Conservation (phyloP, 2,329 filamentous ascomycete genomes). For the Myriosclerotinia scirpicola region DNA sequence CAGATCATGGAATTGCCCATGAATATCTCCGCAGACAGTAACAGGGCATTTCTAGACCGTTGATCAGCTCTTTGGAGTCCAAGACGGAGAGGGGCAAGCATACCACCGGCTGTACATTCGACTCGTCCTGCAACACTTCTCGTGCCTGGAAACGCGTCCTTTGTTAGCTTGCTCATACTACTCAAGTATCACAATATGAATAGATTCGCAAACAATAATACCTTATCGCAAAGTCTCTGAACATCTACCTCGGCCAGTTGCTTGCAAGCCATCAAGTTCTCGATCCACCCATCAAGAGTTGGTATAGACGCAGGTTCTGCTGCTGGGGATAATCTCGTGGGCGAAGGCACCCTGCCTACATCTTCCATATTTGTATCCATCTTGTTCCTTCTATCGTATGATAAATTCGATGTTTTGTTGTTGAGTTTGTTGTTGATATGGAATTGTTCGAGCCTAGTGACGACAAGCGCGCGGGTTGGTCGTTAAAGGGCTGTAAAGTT, state of each 20-base stretch:
- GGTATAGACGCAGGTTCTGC: constrained; percentile 87
- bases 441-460: constrained; percentile 36
- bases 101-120: constrained; percentile 98
- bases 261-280: constrained; percentile 97
- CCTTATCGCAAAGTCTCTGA: constrained; percentile 96
- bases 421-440: constrained; percentile 28
- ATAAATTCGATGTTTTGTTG: constrained; percentile 20
- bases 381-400: constrained; percentile 26
- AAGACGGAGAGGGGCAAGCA: constrained; percentile 40
- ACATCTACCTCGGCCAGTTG: constrained; percentile 94
- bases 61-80: constrained; percentile 39
- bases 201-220: constrained; percentile 48
- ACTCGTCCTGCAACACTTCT: constrained; percentile 96
- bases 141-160: constrained; percentile 63
- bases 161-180: constrained; percentile 19
- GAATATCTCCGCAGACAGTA: constrained; percentile 97
- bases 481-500: constrained; percentile 14
- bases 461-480: constrained; percentile 29
- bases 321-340: constrained; percentile 71
- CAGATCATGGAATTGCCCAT: constrained; percentile 97
- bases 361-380: constrained; percentile 99
- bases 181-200: constrained; percentile 17
- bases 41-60: constrained; percentile 84
- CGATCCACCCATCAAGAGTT: constrained; percentile 97
- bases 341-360: constrained; percentile 79